Percentiles rank a stretch among this genome's conserved stretches.
Evolutionary conservation across 345 rosid genomes (phyloP).

Genomic region (Physaria fendleri): DNA sequence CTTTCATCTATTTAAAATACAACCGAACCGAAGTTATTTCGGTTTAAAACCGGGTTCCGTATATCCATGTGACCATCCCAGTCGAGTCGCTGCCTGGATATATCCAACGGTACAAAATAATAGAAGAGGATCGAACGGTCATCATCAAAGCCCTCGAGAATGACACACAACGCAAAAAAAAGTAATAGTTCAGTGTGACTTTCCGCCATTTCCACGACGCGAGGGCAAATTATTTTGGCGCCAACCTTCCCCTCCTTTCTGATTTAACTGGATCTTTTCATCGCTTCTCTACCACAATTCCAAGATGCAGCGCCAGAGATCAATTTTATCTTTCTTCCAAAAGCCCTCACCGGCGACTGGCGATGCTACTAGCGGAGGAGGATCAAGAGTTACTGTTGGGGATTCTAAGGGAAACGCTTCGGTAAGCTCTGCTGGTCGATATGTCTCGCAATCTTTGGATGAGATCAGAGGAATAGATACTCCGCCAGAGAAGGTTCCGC

Average conservation of each 20-base stretch:
- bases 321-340: constrained; percentile 66
- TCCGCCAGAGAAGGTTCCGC: constrained; percentile 89
- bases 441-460: constrained; percentile 25
- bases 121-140: constrained; percentile 13
- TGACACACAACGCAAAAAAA: not conserved
- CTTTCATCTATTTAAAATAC: too few species aligned
- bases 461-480: constrained; percentile 73
- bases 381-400: constrained; percentile 9
- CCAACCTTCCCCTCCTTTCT: constrained; percentile 29
- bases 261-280: not conserved
- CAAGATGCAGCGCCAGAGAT: constrained; percentile 77
- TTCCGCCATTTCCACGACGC: not conserved
- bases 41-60: too few species aligned
- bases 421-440: not conserved
- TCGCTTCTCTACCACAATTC: not conserved
- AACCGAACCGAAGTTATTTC: too few species aligned
- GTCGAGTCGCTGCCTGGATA: not conserved
- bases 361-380: constrained; percentile 12
- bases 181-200: not conserved
- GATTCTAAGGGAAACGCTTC: constrained; percentile 2
- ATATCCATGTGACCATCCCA: too few species aligned
- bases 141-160: not conserved
- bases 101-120: constrained; percentile 16
- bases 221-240: constrained; percentile 32
- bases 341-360: constrained; percentile 46